These are phyloP conservation scores for Plasmopara muralis DNA, from an alignment of 352 stramenopile species.

Conservation along the genomic window DNA sequence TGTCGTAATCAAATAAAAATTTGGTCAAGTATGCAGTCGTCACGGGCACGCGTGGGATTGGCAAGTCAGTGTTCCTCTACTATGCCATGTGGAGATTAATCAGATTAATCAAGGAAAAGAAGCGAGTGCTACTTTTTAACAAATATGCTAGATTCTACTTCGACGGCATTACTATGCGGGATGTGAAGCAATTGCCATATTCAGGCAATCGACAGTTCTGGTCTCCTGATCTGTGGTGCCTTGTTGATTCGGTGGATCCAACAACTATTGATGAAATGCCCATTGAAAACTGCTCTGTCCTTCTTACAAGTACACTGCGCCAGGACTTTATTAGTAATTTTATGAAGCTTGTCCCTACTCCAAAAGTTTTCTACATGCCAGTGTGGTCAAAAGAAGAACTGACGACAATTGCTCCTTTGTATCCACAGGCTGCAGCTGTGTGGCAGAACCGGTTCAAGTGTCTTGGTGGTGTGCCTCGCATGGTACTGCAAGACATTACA, in stretches of 20 bases:
- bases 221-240: conserved; percentile 2
- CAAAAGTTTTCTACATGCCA: conserved; percentile 1
- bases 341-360: background rate
- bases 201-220: background rate
- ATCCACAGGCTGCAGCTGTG: background rate
- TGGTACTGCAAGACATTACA: background rate
- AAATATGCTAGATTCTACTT: background rate
- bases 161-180: background rate
- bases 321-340: background rate
- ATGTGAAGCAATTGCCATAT: background rate
- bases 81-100: conserved; percentile 3
- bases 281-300: background rate
- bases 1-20: background rate
- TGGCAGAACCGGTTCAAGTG: background rate
- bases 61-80: conserved; percentile 1
- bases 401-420: background rate
- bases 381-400: conserved; percentile 1
- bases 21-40: conserved; percentile 3
- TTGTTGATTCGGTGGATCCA: conserved; percentile 3
- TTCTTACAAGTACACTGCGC: conserved; percentile 2
- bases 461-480: background rate
- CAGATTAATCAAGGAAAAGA: conserved; percentile 1
- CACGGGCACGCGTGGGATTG: conserved; percentile 1
- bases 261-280: background rate
- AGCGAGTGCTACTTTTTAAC: conserved; percentile 2